These are phyloP conservation scores for Backusella liffmaniae DNA, from an alignment of 192 early-diverging fungal species.

Conservation along the genomic window DNA sequence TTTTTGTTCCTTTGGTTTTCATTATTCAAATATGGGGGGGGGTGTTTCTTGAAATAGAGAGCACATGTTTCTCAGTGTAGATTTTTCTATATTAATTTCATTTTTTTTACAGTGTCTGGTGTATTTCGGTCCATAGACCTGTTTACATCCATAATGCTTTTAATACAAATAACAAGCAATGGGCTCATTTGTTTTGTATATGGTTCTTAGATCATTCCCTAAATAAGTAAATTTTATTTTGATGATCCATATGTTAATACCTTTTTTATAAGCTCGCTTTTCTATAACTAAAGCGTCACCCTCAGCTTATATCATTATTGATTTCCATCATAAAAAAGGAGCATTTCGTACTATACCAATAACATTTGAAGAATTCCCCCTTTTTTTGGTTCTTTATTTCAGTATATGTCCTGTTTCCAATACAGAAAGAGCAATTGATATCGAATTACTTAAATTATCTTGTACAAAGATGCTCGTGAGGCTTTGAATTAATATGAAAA, in stretches of 20 bases:
- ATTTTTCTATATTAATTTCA: no score
- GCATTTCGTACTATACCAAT: not conserved
- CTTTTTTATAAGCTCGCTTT: not conserved
- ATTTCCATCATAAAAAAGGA: not conserved
- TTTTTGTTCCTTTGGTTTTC: no score
- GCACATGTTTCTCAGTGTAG: no score
- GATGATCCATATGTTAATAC: not conserved
- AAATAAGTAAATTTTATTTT: not conserved
- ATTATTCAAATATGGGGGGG: no score
- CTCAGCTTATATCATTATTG: not conserved
- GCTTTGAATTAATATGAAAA: not conserved
- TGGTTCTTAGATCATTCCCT: not conserved
- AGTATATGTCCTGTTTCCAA: not conserved
- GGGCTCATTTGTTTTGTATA: no score
- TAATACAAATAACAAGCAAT: no score
- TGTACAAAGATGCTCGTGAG: not conserved
- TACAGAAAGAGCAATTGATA: not conserved
- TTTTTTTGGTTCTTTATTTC: not conserved
- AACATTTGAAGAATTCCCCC: not conserved
- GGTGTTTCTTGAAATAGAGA: no score
- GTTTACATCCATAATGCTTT: no score
- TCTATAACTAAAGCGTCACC: not conserved
- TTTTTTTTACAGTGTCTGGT: no score
- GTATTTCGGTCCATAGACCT: no score
- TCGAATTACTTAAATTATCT: no score